A percentile compares a stretch with the other conserved stretches of the same genome.
Evolutionary conservation across 2,329 filamentous ascomycete genomes (phyloP).

Genomic region (Colletotrichum higginsianum): DNA sequence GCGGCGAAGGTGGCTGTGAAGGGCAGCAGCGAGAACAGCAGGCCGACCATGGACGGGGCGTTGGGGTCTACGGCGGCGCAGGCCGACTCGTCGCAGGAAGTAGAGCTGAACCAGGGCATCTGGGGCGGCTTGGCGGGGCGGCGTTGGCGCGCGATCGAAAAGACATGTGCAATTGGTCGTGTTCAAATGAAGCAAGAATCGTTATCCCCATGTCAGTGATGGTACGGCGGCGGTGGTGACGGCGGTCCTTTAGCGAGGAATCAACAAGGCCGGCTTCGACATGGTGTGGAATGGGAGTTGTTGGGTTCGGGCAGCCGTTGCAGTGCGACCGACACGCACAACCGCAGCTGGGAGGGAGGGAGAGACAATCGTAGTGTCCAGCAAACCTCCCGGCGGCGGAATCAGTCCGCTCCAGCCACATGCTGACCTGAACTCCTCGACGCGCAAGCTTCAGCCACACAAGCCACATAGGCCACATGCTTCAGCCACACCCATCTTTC

Average conservation of each 20-base stretch:
- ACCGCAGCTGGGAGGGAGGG: no score
- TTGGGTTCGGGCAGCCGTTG: constrained; percentile 25
- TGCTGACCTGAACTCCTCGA: constrained; percentile 4
- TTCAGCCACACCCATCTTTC: neutral
- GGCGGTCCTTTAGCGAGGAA: constrained; percentile 24
- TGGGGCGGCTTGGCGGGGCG: constrained; percentile 31
- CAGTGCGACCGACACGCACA: constrained; percentile 17
- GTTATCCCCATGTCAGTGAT: constrained; percentile 6
- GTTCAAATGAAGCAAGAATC: constrained; percentile 8
- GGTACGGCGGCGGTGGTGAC: neutral
- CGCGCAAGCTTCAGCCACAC: constrained; percentile 21
- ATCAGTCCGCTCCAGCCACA: constrained; percentile 31
- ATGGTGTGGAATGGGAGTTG: constrained; percentile 30
- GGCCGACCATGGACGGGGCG: constrained; percentile 57
- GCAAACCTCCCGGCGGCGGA: neutral
- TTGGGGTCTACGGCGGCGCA: constrained; percentile 64
- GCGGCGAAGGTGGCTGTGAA: constrained; percentile 79
- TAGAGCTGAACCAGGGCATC: constrained; percentile 47
- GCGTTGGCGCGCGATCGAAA: constrained; percentile 22
- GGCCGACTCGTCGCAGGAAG: constrained; percentile 70
- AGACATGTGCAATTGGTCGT: constrained; percentile 31
- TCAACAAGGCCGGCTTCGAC: constrained; percentile 25
- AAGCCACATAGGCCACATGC: constrained; percentile 11
- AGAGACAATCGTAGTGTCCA: neutral
- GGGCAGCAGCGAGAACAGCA: constrained; percentile 74